Base-by-base conservation (phyloP, 306 rosid species). In the Morella rubra region DNA sequence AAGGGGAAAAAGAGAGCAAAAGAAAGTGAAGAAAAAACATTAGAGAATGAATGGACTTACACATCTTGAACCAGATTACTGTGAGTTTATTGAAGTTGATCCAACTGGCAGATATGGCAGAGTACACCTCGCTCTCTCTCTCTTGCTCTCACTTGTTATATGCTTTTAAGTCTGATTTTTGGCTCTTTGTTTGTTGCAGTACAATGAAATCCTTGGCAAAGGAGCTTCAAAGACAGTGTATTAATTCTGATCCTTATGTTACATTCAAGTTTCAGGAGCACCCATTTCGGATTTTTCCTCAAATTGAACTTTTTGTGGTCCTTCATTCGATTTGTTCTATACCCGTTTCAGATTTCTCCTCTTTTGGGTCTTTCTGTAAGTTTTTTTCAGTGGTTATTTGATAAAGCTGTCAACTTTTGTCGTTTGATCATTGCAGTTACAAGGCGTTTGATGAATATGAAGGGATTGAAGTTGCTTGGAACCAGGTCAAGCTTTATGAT, bases 41-140 rank as follows among this genome's bases (percentile, higher is more conserved):
- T 71, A 40, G 76, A 79, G 61, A 69, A 95, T 95, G 99, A 90
- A 90, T 86, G 86, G 77, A 77, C 77, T 72, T 50, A 32, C 84
- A 46, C 82, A 79, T 77, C 76, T 89, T 72, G 89, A 93, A 65
- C 78, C 85, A n/a, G 93, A 87, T 84, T 80, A 58, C 77, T 67
- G 86, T 22, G 97, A 87, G 69, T 92, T 89, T 64, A 96, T 92
- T 44, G 99, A 95, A 86, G 84, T 92, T 80, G 99, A 95, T 92
- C 99, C 99, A 71, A 90, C 97, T 79, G 97, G 99, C 68, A 90
- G 99, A 95, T 95, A 95, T 86, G 99, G 97, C 96, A 88, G 97
- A 76, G 99, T 95, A 88, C 6, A 1, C 13, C n/a, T 49, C 66
- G 70, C 55, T 51, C 53, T 56, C 68, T 44, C 50, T 62, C 58